Percentiles rank a stretch among this genome's conserved stretches.
phyloP scores from a whole-genome alignment of 495 filamentous ascomycete genomes.

The Lasiosphaeriaceae sp. region DNA sequence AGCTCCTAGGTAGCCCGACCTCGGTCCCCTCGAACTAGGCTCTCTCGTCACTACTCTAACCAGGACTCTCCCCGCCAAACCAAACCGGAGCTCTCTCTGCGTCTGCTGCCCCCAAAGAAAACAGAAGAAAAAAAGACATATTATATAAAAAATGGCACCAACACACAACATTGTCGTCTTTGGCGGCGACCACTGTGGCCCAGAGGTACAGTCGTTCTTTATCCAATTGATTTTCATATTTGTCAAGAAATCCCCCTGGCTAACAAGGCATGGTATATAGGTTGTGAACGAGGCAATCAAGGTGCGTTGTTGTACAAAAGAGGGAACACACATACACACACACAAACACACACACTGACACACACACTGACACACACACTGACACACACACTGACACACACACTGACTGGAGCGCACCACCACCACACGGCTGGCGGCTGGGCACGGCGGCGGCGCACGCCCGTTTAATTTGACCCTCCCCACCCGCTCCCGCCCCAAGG shows the following conservation, averaged over 20 bases:
- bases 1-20: no score
- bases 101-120: neutral
- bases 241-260: no score
- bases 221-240: neutral
- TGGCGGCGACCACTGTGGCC: conserved; percentile 89
- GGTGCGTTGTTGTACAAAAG: conserved; percentile 43
- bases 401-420: no score
- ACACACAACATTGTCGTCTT: conserved; percentile 64
- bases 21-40: no score
- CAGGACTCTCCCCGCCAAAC: neutral
- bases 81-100: neutral
- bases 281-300: conserved; percentile 73
- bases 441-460: no score
- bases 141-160: conserved; percentile 44
- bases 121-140: neutral
- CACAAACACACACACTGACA: no score
- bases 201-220: conserved; percentile 65
- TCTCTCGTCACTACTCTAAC: no score
- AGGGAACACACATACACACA: no score
- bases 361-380: no score
- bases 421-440: no score
- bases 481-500: neutral
- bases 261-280: conserved; percentile 16
- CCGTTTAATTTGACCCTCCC: no score
- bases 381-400: no score